Base-by-base conservation (phyloP, 1,139 yeast species). In the Pichia cactophila region DNA sequence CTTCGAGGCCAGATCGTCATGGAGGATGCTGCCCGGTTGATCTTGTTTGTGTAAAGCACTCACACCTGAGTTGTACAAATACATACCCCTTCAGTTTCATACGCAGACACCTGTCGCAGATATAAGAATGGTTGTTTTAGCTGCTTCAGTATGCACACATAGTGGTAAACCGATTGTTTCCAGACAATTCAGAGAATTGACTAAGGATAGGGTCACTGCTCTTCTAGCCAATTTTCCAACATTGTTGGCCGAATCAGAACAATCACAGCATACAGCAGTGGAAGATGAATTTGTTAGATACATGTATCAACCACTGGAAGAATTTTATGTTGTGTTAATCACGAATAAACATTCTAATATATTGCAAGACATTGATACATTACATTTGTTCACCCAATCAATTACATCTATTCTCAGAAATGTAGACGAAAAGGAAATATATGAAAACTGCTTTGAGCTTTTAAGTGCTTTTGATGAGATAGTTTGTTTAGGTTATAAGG, bases 251-350 rank as follows among this genome's bases (percentile, higher is more conserved):
- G 81, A 78, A 54, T 71, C 79, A 12, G 71, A 77, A 41, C 80
- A 84, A 51, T 77, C 86, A 45, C 96, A 89, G 70, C 96, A 90
- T 66, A 92, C 98, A 45, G 86, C 95, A 6, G 95, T 89, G 41
- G 98, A 94, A 67, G 96, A 88, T 63, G 96, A 86, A 50, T 81
- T 80, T 58, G 94, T 89, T 45, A 82, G 99, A 67, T 94, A 87
- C 65, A 95, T 94, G 47, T 94, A 88, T 69, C 97, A 89, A 68
- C 97, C 98, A 48, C 77, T 94, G 62, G 98, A 94, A 65, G 97
- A 90, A 59, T 81, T 88, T 55, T 92, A 89, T 68, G 86, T 92
- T 63, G 92, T 94, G 42, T 74, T 94, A 61, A 84, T 92, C 63
- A 92, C 98, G 54, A 90, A 89, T 69, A 82, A 87, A 56, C 87